Base-by-base conservation (phyloP, 306 rosid species). In the Sindora glabra region DNA sequence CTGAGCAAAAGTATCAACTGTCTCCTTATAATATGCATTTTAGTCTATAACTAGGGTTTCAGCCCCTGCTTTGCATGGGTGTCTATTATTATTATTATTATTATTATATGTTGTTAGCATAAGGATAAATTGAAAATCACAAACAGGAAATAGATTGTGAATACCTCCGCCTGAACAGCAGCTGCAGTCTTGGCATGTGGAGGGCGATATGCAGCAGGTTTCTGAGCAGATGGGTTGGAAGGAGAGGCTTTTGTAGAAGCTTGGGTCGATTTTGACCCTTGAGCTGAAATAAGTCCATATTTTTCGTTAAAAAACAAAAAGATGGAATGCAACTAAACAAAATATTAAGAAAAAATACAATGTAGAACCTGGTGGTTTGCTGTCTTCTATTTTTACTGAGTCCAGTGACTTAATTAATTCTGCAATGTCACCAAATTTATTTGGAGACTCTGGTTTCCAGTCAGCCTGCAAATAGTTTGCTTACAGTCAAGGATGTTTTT, bases 121-220 rank as follows among this genome's bases (percentile, higher is more conserved):
- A 34, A 9, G 0, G 12, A 8, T 3, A 34, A 34, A 9, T 34
- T 7, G 5, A 33, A 60, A 24, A 24, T 19, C 33, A 32, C 10
- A 30, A 58, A 54, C 5, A 33, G 50, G 49, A 27, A 42, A 41
- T 41, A 23, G 46, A 21, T 47, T 24, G 36, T 48, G 11, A 10
- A 73, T 83, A 91, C 98, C 96, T 83, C 82, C 10, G 98, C 96
- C 83, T 85, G 87, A 76, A 88, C 68, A 50, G 65, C 71, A 74
- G 92, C 92, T 5, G 96, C 89, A 66, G 14, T 71, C 78, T 88
- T 88, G 38, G 95, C 92, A 69, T 91, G 89, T 39, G 98, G 98
- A 8, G 98, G 98, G 46, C 90, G 84, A 73, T 91, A 88, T 24
- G 98, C 96, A 14, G 92, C 92, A 24, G 95, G 97, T 62, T 86